These are phyloP conservation scores for Arthroderma sp. DNA, from an alignment of 2,329 filamentous ascomycete genomes.

Conservation along the genomic window DNA sequence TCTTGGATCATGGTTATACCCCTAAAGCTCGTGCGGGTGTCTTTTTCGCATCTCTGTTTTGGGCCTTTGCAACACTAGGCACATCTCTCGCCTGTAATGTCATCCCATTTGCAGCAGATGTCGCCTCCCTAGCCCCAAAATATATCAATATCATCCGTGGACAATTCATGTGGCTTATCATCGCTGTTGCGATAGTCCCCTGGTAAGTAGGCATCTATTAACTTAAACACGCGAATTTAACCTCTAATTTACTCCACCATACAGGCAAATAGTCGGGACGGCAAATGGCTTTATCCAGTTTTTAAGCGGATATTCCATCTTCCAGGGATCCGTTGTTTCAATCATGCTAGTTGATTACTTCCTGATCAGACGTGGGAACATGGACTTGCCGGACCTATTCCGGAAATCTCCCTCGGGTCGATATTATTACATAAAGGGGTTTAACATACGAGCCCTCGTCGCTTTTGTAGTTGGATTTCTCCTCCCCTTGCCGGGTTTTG, in stretches of 20 bases:
- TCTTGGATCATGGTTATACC: slow-evolving; percentile 25
- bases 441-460: slow-evolving; percentile 17
- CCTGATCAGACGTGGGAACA: slow-evolving; percentile 20
- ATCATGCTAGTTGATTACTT: slow-evolving; percentile 26
- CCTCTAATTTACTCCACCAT: not conserved
- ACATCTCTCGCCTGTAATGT: slow-evolving; percentile 18
- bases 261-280: slow-evolving; percentile 13
- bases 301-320: slow-evolving; percentile 14
- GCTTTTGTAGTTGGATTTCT: slow-evolving; percentile 14
- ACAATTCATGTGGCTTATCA: slow-evolving; percentile 20
- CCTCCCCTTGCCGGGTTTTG: slow-evolving; percentile 14
- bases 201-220: slow-evolving; percentile 18
- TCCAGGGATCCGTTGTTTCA: slow-evolving; percentile 12
- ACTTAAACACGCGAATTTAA: not conserved
- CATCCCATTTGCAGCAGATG: slow-evolving; percentile 23
- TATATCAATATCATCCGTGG: slow-evolving; percentile 23
- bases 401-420: slow-evolving; percentile 15
- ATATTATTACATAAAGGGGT: slow-evolving; percentile 23
- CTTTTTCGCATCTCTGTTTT: slow-evolving; percentile 19
- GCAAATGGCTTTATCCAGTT: slow-evolving; percentile 15
- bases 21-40: slow-evolving; percentile 20
- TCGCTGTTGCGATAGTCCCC: slow-evolving; percentile 20
- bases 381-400: slow-evolving; percentile 21
- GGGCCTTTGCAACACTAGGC: slow-evolving; percentile 14
- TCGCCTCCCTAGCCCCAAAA: slow-evolving; percentile 20